Percentiles rank a stretch among this genome's conserved stretches.
phyloP scores from a whole-genome alignment of 2,329 filamentous ascomycete genomes.

The Nemania sp. region DNA sequence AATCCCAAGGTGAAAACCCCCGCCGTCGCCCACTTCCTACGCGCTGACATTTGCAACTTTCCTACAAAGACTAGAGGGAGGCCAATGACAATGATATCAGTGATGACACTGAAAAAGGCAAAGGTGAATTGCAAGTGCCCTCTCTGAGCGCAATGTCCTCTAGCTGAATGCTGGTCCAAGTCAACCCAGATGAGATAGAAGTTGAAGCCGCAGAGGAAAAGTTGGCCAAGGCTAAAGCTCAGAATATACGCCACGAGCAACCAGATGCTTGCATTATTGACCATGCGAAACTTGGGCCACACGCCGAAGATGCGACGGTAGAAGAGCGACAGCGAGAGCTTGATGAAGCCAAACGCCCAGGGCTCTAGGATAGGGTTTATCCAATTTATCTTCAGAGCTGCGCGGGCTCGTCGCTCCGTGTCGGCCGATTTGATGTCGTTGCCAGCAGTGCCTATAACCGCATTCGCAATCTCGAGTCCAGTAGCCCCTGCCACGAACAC shows the following conservation, averaged over 20 bases:
- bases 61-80: slow-evolving; percentile 28
- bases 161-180: slow-evolving; percentile 23
- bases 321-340: slow-evolving; percentile 33
- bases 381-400: slow-evolving; percentile 31
- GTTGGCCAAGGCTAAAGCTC: slow-evolving; percentile 17
- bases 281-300: slow-evolving; percentile 14
- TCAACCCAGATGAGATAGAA: slow-evolving; percentile 35
- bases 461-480: slow-evolving; percentile 25
- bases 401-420: slow-evolving; percentile 18
- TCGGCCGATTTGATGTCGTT: slow-evolving; percentile 24
- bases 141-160: slow-evolving; percentile 25
- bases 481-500: slow-evolving; percentile 26
- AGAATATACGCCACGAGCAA: slow-evolving; percentile 19
- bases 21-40: slow-evolving; percentile 28
- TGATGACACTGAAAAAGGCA: slow-evolving; percentile 28
- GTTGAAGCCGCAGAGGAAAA: slow-evolving; percentile 30
- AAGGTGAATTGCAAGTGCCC: slow-evolving; percentile 27
- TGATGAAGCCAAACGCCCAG: slow-evolving; percentile 32
- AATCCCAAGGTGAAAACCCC: slow-evolving; percentile 29
- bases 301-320: slow-evolving; percentile 34
- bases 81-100: slow-evolving; percentile 29
- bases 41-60: slow-evolving; percentile 22
- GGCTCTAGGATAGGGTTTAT: slow-evolving; percentile 26
- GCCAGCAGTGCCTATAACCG: slow-evolving; percentile 28
- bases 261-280: slow-evolving; percentile 23